A percentile compares a stretch with the other conserved stretches of the same genome.
phyloP scores from a whole-genome alignment of 202 grass and related monocot species.

The Bolboschoenoplectus hybrid region DNA sequence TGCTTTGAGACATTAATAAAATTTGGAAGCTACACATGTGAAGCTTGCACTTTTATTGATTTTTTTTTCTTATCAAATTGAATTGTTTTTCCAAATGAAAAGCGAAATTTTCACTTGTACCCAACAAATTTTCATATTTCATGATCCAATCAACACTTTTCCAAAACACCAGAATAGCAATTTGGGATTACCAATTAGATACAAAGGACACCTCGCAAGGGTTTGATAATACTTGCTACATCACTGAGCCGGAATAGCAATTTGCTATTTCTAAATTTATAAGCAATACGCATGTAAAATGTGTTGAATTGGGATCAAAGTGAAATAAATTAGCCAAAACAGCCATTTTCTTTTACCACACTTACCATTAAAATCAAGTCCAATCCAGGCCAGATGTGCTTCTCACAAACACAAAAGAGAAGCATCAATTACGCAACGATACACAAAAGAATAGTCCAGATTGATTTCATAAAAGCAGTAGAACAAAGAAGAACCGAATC shows the following conservation, averaged over 20 bases:
- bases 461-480: neutral
- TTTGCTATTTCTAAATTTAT: neutral
- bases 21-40: neutral
- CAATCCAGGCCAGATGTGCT: neutral
- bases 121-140: neutral
- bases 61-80: neutral
- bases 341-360: neutral
- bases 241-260: slow-evolving; percentile 12
- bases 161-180: neutral
- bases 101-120: neutral
- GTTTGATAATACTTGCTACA: neutral
- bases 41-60: neutral
- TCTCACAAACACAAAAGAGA: neutral
- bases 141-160: neutral
- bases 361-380: neutral
- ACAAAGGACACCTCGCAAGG: neutral
- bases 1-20: neutral
- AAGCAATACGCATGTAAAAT: neutral
- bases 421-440: neutral
- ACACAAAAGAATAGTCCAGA: neutral
- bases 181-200: neutral
- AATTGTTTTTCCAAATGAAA: neutral
- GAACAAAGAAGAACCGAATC: neutral
- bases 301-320: neutral
- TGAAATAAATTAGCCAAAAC: neutral